phyloP scores from a whole-genome alignment of 306 rosid species.

The Prinsepia uniflora region DNA sequence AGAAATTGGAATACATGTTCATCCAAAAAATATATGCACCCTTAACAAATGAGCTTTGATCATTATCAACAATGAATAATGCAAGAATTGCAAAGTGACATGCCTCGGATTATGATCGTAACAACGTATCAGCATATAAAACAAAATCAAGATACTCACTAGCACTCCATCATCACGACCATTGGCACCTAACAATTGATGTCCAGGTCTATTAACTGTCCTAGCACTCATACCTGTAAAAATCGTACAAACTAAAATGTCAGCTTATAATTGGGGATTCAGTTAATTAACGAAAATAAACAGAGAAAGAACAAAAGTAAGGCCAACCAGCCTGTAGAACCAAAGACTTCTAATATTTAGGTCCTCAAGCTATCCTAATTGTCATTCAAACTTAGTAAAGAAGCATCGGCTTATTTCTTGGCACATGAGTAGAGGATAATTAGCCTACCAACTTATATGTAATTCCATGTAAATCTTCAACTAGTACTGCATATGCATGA shows the following conservation, averaged over 20 bases:
- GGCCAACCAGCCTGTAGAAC: neutral
- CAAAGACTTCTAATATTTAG: neutral
- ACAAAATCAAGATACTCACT: constrained; percentile 48
- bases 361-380: neutral
- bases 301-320: neutral
- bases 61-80: neutral
- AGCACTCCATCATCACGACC: constrained; percentile 98
- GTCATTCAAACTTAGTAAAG: neutral
- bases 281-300: neutral
- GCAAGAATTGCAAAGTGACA: neutral
- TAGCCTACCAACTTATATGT: neutral
- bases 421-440: neutral
- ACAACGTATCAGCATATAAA: neutral
- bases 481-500: neutral
- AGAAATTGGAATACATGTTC: neutral
- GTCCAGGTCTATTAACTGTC: constrained; percentile 82
- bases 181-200: constrained; percentile 87
- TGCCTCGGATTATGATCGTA: constrained; percentile 1
- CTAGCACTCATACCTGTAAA: constrained; percentile 71
- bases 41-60: neutral
- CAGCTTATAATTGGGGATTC: neutral
- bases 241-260: neutral
- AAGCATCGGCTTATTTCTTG: neutral
- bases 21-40: neutral
- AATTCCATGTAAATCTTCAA: neutral